Base-by-base conservation (phyloP, 2,329 filamentous ascomycete species). In the Trichoderma hamatum region DNA sequence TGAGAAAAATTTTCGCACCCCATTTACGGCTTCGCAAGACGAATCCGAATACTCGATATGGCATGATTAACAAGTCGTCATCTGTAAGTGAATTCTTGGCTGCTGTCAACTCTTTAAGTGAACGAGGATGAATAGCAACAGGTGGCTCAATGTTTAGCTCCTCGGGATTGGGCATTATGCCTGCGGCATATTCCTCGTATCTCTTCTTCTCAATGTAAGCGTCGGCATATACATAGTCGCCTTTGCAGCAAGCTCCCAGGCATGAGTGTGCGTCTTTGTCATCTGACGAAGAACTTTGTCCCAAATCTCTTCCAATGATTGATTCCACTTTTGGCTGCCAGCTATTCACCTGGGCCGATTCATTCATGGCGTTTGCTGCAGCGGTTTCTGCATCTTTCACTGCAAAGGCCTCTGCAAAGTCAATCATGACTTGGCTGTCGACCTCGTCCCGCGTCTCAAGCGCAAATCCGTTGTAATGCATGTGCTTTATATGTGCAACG, bases 1-100 rank as follows among this genome's bases (percentile, higher is more conserved):
- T 3, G 16, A 0, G 65, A 46, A 1, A 74, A 49, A 36, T 72
- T 39, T 14, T 70, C 76, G 68, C 61, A 77, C 77, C 75, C 79
- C 77, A 80, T 71, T 74, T 78, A 0, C 78, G 72, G 30, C 68
- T 77, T 2, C 78, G 73, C 2, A 81, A 66, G 0, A 79, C 71
- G 32, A 78, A 81, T 0, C 74, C 79, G 69, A 77, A 79, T 1
- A 80, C 77, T 0, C 77, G 71, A n/a, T 76, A 73, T 1, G 74
- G 72, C 74, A 80, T 78, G 34, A 80, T 75, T 0, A 78, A 19
- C 0, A 74, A 51, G 32, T 79, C 76, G 21, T 75, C 73, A 1
- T 77, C 73, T 1, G 59, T 67, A 5, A 72, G 16, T 28, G 24
- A 19, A 1, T 32, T 9, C 49, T 68, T 51, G 14, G 65, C 30